Evolutionary conservation across 768 basidiomycete species (phyloP), one percentile per base, ranked within the genome.

Genomic region (Tricholomella constricta): DNA sequence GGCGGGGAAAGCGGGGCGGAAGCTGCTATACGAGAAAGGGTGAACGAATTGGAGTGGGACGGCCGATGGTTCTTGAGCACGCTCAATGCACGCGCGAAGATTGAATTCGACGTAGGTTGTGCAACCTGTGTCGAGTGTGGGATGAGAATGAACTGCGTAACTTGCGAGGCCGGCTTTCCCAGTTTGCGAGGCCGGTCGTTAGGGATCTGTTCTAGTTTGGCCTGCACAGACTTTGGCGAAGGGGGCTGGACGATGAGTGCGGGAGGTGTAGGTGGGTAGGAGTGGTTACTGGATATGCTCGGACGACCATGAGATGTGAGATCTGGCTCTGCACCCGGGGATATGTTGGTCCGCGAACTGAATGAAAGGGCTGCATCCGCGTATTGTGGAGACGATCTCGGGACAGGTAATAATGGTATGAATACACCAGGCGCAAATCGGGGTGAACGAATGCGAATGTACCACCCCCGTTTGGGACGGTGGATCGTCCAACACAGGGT

Each of bases 391-490:
- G 80, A 78, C 23, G 69, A 67, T 22, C 68, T 71, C 3, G 79
- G 69, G 0, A 85, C 70, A 8, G 84, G 82, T 20, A 74, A 69
- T 7, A 86, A 62, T 1, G 82, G 77, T 25, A 86, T 85, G 55
- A 75, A 83, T 10, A 78, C 74, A 3, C 79, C 76, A 11, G 81
- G 84, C 0, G 88, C 86, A 57, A 91, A 91, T 4, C 76, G 61
- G 0, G 91, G 90, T 2, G 88, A 73, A 31, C 87, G 81, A 22
- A 93, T 71, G 36, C 86, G 86, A 54, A 93, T 83, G 67, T 92
- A 93, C 91, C 91, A 93, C 40, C 91, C 91, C 25, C 86, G 82
- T 52, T 84, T 82, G 1, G 91, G 91, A 5, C 84, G 81, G 65
- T 91, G 91, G 23, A 91, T 82, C 9, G 81, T 81, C 91, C 91